phyloP scores from a whole-genome alignment of 495 filamentous ascomycete species.

The Penicillium mononematosum region DNA sequence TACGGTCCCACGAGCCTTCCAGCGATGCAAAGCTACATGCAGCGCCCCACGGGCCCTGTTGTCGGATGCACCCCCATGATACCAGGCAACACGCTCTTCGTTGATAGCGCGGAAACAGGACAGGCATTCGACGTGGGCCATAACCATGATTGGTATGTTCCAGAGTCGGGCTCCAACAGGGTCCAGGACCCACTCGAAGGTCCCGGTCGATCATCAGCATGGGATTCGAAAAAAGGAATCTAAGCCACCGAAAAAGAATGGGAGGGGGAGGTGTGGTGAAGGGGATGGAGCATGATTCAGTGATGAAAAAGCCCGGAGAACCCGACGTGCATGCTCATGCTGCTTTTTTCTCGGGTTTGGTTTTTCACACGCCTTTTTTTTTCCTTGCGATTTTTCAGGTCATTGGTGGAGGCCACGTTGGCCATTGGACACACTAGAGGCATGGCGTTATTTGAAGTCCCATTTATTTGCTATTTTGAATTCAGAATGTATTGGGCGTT shows the following conservation, averaged over 20 bases:
- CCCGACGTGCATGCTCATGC: conserved; percentile 15
- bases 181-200: conserved; percentile 18
- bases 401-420: background rate
- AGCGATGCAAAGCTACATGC: conserved; percentile 15
- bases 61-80: conserved; percentile 33
- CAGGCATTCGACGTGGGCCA: conserved; percentile 22
- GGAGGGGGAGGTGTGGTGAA: conserved; percentile 1
- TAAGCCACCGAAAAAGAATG: conserved; percentile 4
- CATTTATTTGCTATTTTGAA: conserved; percentile 4
- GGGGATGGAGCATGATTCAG: conserved; percentile 1
- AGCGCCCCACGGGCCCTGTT: conserved; percentile 23
- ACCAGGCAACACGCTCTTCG: conserved; percentile 23
- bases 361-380: conserved; percentile 3
- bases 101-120: conserved; percentile 24
- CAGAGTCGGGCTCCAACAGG: conserved; percentile 13
- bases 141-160: conserved; percentile 22
- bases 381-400: conserved; percentile 6
- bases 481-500: conserved; percentile 14
- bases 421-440: conserved; percentile 16
- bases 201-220: conserved; percentile 21
- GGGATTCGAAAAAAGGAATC: conserved; percentile 16
- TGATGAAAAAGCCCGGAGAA: background rate
- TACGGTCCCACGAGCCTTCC: conserved; percentile 1
- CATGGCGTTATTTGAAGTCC: conserved; percentile 10
- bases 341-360: conserved; percentile 3